Conservation (phyloP, 164 flowering plant genomes). For the Taxillus chinensis region DNA sequence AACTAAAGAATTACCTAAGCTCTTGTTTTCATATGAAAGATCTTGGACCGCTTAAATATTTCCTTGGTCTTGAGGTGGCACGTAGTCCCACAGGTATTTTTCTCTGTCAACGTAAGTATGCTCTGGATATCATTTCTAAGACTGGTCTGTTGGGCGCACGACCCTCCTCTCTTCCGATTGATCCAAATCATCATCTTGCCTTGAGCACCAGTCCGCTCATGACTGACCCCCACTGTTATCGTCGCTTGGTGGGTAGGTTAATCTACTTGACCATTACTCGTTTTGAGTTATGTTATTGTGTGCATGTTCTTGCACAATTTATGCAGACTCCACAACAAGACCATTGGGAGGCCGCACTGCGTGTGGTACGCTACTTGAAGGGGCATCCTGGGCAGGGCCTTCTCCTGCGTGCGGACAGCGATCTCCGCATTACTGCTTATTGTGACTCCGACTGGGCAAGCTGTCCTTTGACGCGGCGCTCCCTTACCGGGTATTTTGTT, state of each 20-base stretch:
- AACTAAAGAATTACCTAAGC: no score
- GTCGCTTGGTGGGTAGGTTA: not conserved
- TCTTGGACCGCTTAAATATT: no score
- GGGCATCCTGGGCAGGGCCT: no score
- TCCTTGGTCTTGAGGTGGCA: no score
- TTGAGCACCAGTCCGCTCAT: no score
- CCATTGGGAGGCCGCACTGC: not conserved
- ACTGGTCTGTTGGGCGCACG: not conserved
- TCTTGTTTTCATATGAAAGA: no score
- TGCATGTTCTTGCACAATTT: not conserved
- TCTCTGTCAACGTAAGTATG: not conserved
- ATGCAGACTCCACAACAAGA: not conserved
- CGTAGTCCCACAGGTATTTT: not conserved
- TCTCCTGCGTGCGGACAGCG: not conserved
- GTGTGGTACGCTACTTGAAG: not conserved
- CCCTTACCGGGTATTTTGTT: not conserved
- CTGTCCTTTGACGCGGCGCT: not conserved
- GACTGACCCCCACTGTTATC: not conserved
- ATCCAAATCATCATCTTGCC: no score
- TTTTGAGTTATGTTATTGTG: not conserved
- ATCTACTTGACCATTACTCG: not conserved
- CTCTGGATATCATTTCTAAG: not conserved
- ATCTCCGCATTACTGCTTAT: not conserved
- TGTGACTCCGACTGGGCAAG: constrained; percentile 2
- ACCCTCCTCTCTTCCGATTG: not conserved